Conservation (phyloP, 148 eudicot genomes). For the Rhododendron henanense region DNA sequence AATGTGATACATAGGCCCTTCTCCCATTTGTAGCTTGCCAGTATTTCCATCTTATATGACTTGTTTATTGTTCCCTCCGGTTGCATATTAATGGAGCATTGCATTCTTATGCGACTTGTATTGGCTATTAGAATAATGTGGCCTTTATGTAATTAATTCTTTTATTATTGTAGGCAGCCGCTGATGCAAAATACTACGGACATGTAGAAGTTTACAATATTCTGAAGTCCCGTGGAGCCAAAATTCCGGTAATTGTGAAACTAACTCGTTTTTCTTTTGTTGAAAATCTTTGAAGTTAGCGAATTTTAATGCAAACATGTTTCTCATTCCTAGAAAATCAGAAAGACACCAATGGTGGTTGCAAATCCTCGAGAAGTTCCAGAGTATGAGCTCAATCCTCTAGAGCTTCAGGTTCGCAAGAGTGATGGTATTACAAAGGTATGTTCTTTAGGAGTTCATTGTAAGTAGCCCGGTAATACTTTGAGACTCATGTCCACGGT, state of each 20-base stretch:
- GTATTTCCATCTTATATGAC: not conserved
- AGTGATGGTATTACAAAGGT: conserved; percentile 95
- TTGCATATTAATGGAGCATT: not conserved
- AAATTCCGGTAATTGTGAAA: conserved; percentile 59
- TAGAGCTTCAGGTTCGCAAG: conserved; percentile 92
- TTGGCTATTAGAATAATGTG: not conserved
- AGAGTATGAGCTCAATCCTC: conserved; percentile 97
- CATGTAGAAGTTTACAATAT: conserved; percentile 72
- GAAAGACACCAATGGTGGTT: conserved; percentile 92
- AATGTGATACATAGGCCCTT: not conserved
- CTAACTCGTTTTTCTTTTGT: not conserved
- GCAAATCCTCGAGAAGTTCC: conserved; percentile 96
- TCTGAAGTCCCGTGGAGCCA: conserved; percentile 94
- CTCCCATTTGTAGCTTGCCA: not conserved
- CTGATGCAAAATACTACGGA: conserved; percentile 96
- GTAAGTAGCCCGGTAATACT: not conserved
- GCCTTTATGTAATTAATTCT: not conserved
- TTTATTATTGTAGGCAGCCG: conserved; percentile 71
- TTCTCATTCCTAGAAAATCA: conserved; percentile 56
- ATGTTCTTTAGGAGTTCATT: conserved; percentile 18
- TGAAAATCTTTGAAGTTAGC: conserved; percentile 5
- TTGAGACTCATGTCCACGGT: not conserved
- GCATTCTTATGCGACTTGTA: not conserved
- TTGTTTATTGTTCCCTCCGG: not conserved
- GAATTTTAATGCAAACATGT: conserved; percentile 10